Evolutionary conservation across 352 stramenopile species (phyloP), one percentile per base, ranked within the genome.

Genomic region (Poterioochromonas sp.): DNA sequence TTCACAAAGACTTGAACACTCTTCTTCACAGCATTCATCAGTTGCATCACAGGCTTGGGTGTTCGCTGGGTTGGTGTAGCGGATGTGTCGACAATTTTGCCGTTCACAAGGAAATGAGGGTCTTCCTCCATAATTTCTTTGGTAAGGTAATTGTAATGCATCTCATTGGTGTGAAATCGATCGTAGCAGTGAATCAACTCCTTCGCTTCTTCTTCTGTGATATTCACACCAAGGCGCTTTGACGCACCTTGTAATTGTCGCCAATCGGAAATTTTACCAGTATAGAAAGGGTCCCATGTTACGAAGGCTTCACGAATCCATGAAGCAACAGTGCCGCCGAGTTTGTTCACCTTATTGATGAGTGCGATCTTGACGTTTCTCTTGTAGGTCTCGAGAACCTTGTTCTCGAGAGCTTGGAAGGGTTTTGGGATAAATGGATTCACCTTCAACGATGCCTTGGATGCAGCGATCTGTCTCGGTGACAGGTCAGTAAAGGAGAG

Each of bases 341-440:
- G 5, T 51, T 8, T 12, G 5, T 54, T 51, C 18, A 74, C 41
- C 40, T 35, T 15, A 35, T 51, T 34, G 22, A 26, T 34, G 3
- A 74, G 29, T 58, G 8, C 40, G 3, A 29, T 8, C 29, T 34
- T 51, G 1, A 74, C 43, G 11, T 74, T n/a, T n/a, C 5, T 37
- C 40, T 74, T 74, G 41, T 54, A 74, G 8, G 5, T 54, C 29
- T 74, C 65, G 2, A 74, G 15, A 8, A 54, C n/a, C 2, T 39
- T 29, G n/a, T 74, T 74, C 0, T 34, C 34, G 0, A 37, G 65
- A 39, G 65, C 5, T 18, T 26, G 40, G 29, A 74, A 74, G 8
- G 37, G 11, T 37, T 74, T 74, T 29, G 65, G 65, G 29, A 74
- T 54, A n/a, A 74, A 74, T 29, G 65, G 65, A 54, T 74, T 74